Conservation (phyloP, 2,329 filamentous ascomycete genomes). For the Penicillium sumatraense region DNA sequence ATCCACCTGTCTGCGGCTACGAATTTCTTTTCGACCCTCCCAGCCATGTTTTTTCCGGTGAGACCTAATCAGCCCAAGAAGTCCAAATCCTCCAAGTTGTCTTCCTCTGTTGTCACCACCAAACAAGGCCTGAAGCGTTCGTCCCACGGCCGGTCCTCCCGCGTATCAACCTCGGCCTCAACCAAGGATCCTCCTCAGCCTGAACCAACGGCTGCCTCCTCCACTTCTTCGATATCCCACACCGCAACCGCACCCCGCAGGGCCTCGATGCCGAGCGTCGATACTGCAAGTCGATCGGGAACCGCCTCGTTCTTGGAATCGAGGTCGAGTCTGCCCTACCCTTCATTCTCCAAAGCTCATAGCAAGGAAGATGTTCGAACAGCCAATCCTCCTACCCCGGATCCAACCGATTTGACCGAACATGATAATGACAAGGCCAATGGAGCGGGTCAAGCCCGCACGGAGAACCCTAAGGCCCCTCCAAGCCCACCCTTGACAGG, state of each 20-base stretch:
- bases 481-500: constrained; percentile 55
- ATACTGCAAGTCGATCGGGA: constrained; percentile 38
- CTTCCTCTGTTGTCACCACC: constrained; percentile 29
- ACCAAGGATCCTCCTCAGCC: constrained; percentile 40
- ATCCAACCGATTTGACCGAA: constrained; percentile 70
- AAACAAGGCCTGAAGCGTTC: constrained; percentile 36
- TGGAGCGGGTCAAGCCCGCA: constrained; percentile 27
- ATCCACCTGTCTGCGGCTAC: constrained; percentile 31
- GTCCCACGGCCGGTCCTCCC: constrained; percentile 36
- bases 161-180: constrained; percentile 22
- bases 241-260: constrained; percentile 28
- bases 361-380: constrained; percentile 80
- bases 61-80: constrained; percentile 40
- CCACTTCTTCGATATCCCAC: constrained; percentile 32
- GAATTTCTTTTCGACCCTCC: constrained; percentile 21
- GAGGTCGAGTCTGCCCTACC: constrained; percentile 69
- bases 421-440: constrained; percentile 40
- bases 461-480: constrained; percentile 43
- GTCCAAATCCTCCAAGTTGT: constrained; percentile 32
- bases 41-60: constrained; percentile 44
- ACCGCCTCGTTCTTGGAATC: constrained; percentile 49
- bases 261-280: constrained; percentile 60
- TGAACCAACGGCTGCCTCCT: constrained; percentile 36
- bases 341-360: constrained; percentile 84
- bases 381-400: constrained; percentile 64